Base-by-base conservation (phyloP, 495 filamentous ascomycete genomes). In the Saxophila tyrrhenica region DNA sequence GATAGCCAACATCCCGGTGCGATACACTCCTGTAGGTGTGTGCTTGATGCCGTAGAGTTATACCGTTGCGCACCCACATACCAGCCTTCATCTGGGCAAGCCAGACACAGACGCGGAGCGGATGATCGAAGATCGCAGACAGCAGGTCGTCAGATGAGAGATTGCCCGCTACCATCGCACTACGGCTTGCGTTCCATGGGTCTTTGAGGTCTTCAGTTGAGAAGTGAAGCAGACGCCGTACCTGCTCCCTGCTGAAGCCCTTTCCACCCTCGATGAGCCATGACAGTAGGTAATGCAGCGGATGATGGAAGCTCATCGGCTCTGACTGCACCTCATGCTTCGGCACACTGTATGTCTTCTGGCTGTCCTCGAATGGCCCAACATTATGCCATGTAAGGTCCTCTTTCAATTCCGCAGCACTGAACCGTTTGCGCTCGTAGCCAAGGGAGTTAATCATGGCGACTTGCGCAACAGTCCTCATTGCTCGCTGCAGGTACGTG, bases 1-100 rank as follows among this genome's bases (percentile, higher is more conserved):
- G 87, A 63, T 95, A 89, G 0, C 87, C 86, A 48, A 95, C 84
- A 70, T 97, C 91, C 55, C 92, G 78, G 58, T 89, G 85, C 1
- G 78, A 77, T 38, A 96, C 86, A 41, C 87, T 88, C 45, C 87
- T 82, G 62, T 97, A 97, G 13, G 89, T 90, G 16, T 85, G 83
- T 69, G 89, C 89, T 66, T 99, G 92, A 65, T 99, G 92, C 15
- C 87, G 82, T 44, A 99, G 79, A 65, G 89, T 95, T 59, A 96
- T 81, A 9, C 92, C 92, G 64, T 99, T 99, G 32, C 92, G 83
- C 39, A 99, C 94, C 92, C 92, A 99, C 86, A 96, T 92, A 16
- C 86, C 86, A 2, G 89, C 87, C 66, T 94, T 94, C 82, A 97
- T 97, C 70, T 99, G 94, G 1, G 91, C 86, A 20, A 99, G 72